Base-by-base conservation (phyloP, 2,329 filamentous ascomycete species). In the Fusarium staphyleae region DNA sequence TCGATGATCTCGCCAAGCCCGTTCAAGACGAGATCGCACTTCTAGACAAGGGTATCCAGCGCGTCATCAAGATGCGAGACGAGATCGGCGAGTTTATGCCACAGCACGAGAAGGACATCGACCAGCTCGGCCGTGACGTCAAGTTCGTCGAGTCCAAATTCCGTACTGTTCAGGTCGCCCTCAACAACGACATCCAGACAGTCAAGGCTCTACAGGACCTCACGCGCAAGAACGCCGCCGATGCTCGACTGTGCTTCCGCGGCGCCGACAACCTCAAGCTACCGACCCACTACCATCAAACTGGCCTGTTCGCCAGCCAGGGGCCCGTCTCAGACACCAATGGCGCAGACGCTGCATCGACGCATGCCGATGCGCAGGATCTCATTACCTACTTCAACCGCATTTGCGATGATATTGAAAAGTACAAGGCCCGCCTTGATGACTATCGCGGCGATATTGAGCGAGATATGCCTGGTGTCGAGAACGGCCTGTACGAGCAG, bases 1-100 rank as follows among this genome's bases (percentile, higher is more conserved):
- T 95, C 78, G 91, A 92, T 70, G 93, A 96, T 72, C 87, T 96
- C 22, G 86, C 90, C 55, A 89, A 93, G 62, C 86, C 90, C 24
- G 79, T 96, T 13, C 91, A 96, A 69, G 84, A 86, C 57, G 78
- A 91, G 62, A 89, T 99, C 57, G 85, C 90, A 57, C 76, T 81
- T 9, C 85, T 96, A 59, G 93, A 99, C 73, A 83, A 84, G 52
- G 85, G 88, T 60, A 93, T 99, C 65, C 85, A 91, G 66, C 81
- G 83, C 47, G 91, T 95, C 70, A 92, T 96, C 67, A 81, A 83
- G 52, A 87, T 88, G 72, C 88, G 90, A 69, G 85, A 89, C 63
- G 85, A 96, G 63, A 87, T 93, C 51, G 87, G 90, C 57, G 84
- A 85, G 14, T 87, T 86, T 69, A 79, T 85, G 74, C 81, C 82